Base-by-base conservation (phyloP, 768 basidiomycete species). In the Crucibulum laeve region DNA sequence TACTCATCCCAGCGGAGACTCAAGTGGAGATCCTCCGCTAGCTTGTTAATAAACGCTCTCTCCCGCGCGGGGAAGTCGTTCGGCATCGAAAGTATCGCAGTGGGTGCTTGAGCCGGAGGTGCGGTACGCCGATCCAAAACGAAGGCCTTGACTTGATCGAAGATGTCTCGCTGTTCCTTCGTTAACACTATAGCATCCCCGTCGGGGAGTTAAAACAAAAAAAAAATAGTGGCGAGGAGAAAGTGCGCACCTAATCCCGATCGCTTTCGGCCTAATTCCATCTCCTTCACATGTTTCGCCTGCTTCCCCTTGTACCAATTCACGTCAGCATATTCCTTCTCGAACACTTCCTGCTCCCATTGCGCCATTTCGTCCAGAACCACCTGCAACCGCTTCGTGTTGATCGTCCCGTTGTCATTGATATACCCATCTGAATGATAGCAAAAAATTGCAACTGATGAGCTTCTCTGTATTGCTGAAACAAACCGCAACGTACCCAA, bases 281-380 rank as follows among this genome's bases (percentile, higher is more conserved):
- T 70, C 52, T 81, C 80, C 47, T 79, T 76, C 34, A 77, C 54
- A 54, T 85, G 78, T 60, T 85, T 91, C 28, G 67, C 68, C 58
- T 93, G 91, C 68, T 97, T 96, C 10, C 93, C 91, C 65, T 92
- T 94, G 62, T 87, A 88, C 91, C 92, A 97, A 53, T 84, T 93
- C 53, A 81, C 49, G 58, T 98, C 95, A 5, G 84, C 81, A 52
- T 85, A 88, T 59, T 95, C 94, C 63, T 82, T 87, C 73, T 96
- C 86, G 50, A 95, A 99, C 2, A 90, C 74, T 44, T 95, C 93
- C 44, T 77, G 71, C 63, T 99, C 96, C 78, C 91, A 91, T 8
- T 76, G 65, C 2, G 80, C 79, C 77, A 99, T 87, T 67, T 96
- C 87, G 59, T 95, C 78, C 26, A 99, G 69, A 23, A 99, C 76